Percentiles rank a stretch among this genome's conserved stretches.
These are phyloP conservation scores for Cryptomeria japonica DNA, from an alignment of 75 land plant genomes.

Conservation along the genomic window DNA sequence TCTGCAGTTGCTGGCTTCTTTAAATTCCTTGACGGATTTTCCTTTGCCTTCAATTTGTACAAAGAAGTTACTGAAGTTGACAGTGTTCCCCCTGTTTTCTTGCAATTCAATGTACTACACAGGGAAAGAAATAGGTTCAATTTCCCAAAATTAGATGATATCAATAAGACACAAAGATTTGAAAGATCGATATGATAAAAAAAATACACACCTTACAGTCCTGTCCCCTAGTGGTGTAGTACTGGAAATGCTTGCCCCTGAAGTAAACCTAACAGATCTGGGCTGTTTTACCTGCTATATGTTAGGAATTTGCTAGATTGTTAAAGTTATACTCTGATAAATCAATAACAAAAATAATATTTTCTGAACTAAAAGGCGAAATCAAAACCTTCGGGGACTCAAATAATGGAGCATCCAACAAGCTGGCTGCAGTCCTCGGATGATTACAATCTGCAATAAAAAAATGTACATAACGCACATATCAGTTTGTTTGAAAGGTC, in stretches of 20 bases:
- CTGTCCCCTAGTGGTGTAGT: slow-evolving; percentile 21
- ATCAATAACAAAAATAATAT: neutral
- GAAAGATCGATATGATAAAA: neutral
- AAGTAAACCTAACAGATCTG: neutral
- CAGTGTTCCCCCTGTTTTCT: slow-evolving; percentile 36
- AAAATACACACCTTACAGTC: slow-evolving; percentile 16
- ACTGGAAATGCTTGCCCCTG: neutral
- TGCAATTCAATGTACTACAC: slow-evolving; percentile 35
- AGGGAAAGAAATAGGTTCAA: neutral
- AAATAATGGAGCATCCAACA: slow-evolving; percentile 12
- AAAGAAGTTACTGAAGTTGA: slow-evolving; percentile 12
- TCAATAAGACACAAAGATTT: neutral
- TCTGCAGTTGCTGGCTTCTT: neutral
- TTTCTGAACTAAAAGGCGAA: neutral
- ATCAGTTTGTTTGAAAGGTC: too few relatives aligned
- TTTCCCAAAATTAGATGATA: neutral
- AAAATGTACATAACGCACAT: too few relatives aligned
- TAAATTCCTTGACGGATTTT: neutral
- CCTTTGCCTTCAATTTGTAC: neutral
- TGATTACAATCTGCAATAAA: slow-evolving; percentile 62
- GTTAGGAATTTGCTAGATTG: neutral
- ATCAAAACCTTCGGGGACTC: neutral
- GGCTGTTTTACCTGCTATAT: neutral
- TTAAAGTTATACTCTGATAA: neutral
- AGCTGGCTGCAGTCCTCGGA: slow-evolving; percentile 40